Conservation (phyloP, 1,284 basidiomycete species). For the Pascua guehoae region DNA sequence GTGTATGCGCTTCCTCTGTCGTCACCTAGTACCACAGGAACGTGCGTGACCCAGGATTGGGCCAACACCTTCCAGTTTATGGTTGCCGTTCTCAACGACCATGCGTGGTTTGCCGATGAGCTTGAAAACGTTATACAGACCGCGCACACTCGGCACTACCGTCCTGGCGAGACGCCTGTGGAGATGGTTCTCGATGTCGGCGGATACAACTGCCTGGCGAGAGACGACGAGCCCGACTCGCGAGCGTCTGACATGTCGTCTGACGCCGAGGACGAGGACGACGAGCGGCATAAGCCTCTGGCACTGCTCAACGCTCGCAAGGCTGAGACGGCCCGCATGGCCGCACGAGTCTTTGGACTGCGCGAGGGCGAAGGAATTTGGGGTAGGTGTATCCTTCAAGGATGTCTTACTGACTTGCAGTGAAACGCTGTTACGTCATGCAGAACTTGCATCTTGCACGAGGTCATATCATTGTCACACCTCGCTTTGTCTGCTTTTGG, state of each 20-base stretch:
- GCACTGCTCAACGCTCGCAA: conserved; percentile 25
- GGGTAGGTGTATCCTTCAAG: conserved; percentile 1
- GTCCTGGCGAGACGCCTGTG: conserved; percentile 19
- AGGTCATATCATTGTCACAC: conserved; percentile 46
- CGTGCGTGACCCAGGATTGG: background rate
- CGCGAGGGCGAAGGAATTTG: conserved; percentile 44
- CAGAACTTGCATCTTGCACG: conserved; percentile 28
- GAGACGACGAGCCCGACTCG: conserved; percentile 31
- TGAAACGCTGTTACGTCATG: conserved; percentile 47
- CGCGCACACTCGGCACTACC: conserved; percentile 26
- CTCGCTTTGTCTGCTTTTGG: conserved; percentile 48
- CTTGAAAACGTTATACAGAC: conserved; percentile 27
- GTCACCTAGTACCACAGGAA: background rate
- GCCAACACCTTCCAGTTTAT: conserved; percentile 31
- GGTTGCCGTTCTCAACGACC: conserved; percentile 43
- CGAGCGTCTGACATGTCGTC: background rate
- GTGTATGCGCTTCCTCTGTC: background rate
- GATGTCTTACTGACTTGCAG: background rate
- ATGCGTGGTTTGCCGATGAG: conserved; percentile 33
- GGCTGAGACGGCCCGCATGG: conserved; percentile 33
- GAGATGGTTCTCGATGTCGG: conserved; percentile 38
- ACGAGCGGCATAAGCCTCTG: conserved; percentile 3
- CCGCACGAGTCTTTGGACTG: conserved; percentile 45
- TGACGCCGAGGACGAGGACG: conserved; percentile 11
- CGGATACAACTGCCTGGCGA: conserved; percentile 35